phyloP scores from a whole-genome alignment of 1,139 yeast species.

The Geotrichum australiense region DNA sequence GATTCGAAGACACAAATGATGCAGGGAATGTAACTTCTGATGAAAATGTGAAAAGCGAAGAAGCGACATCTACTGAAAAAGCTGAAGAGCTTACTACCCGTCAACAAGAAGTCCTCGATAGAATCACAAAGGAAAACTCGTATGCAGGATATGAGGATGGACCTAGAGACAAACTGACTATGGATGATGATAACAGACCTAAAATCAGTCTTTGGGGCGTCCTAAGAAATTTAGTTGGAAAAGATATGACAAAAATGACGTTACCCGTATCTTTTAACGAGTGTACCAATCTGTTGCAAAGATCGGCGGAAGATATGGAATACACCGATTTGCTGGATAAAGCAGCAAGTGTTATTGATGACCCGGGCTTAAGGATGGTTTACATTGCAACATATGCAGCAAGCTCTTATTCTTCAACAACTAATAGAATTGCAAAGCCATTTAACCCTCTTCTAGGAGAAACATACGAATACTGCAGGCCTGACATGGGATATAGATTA shows the following conservation, averaged over 20 bases:
- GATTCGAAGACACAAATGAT: constrained; percentile 6
- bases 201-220: constrained; percentile 91
- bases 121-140: constrained; percentile 51
- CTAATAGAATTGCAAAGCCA: constrained; percentile 90
- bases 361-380: constrained; percentile 73
- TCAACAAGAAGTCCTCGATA: constrained; percentile 42
- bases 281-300: constrained; percentile 85
- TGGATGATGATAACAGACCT: constrained; percentile 85
- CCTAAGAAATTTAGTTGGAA: constrained; percentile 85
- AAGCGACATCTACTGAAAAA: constrained; percentile 4
- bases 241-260: constrained; percentile 94
- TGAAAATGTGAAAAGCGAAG: constrained; percentile 10
- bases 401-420: constrained; percentile 89
- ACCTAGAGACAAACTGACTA: constrained; percentile 57
- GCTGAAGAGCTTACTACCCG: constrained; percentile 27
- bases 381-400: constrained; percentile 93
- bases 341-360: constrained; percentile 63
- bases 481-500: constrained; percentile 77
- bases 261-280: constrained; percentile 95
- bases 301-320: constrained; percentile 94
- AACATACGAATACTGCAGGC: constrained; percentile 86
- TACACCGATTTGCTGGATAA: constrained; percentile 69
- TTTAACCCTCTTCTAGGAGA: constrained; percentile 94
- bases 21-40: constrained; percentile 4
- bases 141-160: constrained; percentile 86